Base-by-base conservation (phyloP, 2,329 filamentous ascomycete species). In the Fusarium xyrophilum region DNA sequence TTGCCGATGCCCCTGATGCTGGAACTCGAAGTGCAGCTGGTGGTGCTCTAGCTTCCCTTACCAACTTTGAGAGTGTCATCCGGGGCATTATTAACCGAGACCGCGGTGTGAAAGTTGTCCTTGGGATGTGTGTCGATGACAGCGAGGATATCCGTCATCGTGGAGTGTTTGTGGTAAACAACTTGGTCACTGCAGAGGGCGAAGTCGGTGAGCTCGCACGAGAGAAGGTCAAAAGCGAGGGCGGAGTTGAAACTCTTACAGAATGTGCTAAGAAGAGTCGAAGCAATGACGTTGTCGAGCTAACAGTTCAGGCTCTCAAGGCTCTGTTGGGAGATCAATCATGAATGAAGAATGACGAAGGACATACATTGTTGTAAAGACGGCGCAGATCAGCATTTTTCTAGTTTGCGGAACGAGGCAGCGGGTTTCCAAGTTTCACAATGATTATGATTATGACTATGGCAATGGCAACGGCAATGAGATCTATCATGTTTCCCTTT, bases 1-100 rank as follows among this genome's bases (percentile, higher is more conserved):
- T 99, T 36, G 90, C 93, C 0, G 94, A 98, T 75, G 89, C 93
- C 3, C 91, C 97, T 52, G 93, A 98, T 69, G 79, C 87, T 10
- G 88, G 88, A 0, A 97, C 93, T 0, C 84, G 95, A 32, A 88
- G 89, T 48, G 96, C 93, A 0, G 94, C 96, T 0, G 93, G 94
- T 5, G 96, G 96, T 3, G 95, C 93, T 0, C 79, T 99, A 51
- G 96, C 95, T 1, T 92, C 92, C 79, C 80, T 99, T 27, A 93
- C 93, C 0, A 88, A 89, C 32, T 93, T 90, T 76, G 92, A 96
- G 72, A 85, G 86, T 3, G 91, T 92, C 0, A 90, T 95, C 2
- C 84, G 86, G 5, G 89, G 86, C 7, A 85, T 98, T 6, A 73
- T 97, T 38, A 86, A 88, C 62, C 84, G 91, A 36, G 88, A 92